phyloP scores from a whole-genome alignment of 139 green algal species.

The Mesotaenium endlicherianum region DNA sequence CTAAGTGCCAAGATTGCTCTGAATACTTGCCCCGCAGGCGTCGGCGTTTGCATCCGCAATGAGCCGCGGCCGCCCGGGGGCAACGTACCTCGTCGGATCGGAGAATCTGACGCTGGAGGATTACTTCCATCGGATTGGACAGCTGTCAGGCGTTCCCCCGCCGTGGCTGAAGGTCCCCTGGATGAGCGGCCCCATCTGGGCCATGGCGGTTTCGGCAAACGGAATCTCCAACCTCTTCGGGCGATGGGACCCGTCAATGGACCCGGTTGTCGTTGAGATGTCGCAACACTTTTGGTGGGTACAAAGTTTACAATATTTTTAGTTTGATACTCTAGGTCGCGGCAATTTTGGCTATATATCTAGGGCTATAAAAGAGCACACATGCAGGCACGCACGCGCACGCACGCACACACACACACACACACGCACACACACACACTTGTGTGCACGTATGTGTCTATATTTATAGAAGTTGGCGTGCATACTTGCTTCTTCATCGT shows the following conservation, averaged over 20 bases:
- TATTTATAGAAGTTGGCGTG: neutral
- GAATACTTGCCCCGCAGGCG: neutral
- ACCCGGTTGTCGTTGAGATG: conserved; percentile 51
- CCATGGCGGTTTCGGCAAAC: conserved; percentile 5
- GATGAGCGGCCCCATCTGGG: neutral
- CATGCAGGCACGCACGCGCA: no score
- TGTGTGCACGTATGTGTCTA: neutral
- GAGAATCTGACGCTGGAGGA: conserved; percentile 12
- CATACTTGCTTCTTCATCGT: neutral
- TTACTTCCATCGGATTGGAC: conserved; percentile 7
- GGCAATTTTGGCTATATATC: neutral
- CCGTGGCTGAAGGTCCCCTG: conserved; percentile 10
- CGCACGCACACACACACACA: no score
- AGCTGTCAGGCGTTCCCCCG: neutral
- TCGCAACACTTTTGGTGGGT: conserved; percentile 26
- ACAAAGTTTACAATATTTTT: neutral
- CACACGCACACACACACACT: no score
- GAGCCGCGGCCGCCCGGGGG: neutral
- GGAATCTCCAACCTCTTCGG: neutral
- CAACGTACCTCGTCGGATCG: conserved; percentile 22
- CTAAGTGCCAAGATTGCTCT: no score
- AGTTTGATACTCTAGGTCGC: neutral
- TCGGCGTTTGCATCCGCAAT: conserved; percentile 11
- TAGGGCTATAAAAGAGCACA: no score
- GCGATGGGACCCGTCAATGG: conserved; percentile 22